phyloP scores from a whole-genome alignment of 495 filamentous ascomycete genomes.

The Cercophora scortea region DNA sequence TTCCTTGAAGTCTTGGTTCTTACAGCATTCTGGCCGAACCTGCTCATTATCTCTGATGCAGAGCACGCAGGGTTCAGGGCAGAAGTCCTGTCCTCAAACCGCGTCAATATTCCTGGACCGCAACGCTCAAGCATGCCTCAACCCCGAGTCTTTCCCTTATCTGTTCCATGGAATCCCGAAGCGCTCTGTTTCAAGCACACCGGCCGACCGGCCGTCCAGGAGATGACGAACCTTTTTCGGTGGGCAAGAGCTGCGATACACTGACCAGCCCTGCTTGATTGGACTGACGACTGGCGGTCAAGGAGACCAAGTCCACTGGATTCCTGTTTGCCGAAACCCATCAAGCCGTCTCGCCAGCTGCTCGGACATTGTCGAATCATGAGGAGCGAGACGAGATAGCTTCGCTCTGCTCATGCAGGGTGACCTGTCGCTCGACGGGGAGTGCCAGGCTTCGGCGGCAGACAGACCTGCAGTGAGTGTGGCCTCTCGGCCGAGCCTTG shows the following conservation, averaged over 20 bases:
- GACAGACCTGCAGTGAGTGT: too few species aligned
- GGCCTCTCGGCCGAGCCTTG: too few species aligned
- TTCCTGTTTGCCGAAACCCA: slow-evolving; percentile 2
- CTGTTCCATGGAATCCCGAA: background rate
- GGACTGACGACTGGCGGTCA: slow-evolving; percentile 8
- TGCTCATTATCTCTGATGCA: slow-evolving; percentile 6
- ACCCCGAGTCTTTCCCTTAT: background rate
- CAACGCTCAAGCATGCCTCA: background rate
- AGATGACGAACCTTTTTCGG: background rate
- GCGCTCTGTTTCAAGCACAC: background rate
- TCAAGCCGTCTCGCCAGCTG: background rate
- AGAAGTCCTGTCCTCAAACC: slow-evolving; percentile 3
- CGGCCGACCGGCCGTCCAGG: background rate
- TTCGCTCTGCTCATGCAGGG: slow-evolving; percentile 3
- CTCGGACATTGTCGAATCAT: slow-evolving; percentile 1
- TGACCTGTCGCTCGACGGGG: slow-evolving; percentile 1
- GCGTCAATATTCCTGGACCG: background rate
- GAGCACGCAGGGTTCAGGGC: slow-evolving; percentile 11
- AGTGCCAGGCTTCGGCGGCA: background rate
- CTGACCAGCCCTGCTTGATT: background rate
- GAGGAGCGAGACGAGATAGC: background rate
- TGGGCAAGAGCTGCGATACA: slow-evolving; percentile 1
- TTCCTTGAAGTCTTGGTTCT: slow-evolving; percentile 2
- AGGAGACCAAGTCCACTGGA: background rate
- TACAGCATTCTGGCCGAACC: too few species aligned